These are phyloP conservation scores for Coriolopsis trogii DNA, from an alignment of 1,284 basidiomycete species.

Conservation along the genomic window DNA sequence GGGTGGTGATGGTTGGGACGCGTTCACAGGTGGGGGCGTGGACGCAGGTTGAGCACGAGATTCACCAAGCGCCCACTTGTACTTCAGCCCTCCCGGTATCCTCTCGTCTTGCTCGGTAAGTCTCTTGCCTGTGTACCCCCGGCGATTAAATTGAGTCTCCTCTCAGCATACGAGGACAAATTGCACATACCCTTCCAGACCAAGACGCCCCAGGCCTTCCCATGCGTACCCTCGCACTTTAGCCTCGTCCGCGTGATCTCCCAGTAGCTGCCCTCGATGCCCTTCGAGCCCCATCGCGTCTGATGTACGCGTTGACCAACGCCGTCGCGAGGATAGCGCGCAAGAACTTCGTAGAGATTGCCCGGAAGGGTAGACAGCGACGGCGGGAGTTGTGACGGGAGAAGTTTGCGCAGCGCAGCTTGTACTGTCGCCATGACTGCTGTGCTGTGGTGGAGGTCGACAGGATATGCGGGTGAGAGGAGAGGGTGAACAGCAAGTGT, in stretches of 20 bases:
- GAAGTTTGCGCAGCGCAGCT: conserved; percentile 52
- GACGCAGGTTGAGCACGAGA: conserved; percentile 35
- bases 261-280: conserved; percentile 72
- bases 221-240: conserved; percentile 71
- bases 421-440: conserved; percentile 32
- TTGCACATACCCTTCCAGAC: conserved; percentile 71
- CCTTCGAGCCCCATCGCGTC: conserved; percentile 70
- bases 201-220: conserved; percentile 77
- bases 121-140: conserved; percentile 44
- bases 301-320: conserved; percentile 71
- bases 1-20: conserved; percentile 8
- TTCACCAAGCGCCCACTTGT: conserved; percentile 56
- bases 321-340: conserved; percentile 67
- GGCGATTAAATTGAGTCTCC: conserved; percentile 40
- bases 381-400: conserved; percentile 56
- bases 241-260: conserved; percentile 67
- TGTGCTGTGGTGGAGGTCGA: neutral
- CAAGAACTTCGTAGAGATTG: conserved; percentile 71
- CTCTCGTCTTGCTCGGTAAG: conserved; percentile 50
- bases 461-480: too few species aligned
- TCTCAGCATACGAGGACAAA: conserved; percentile 41
- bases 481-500: too few species aligned
- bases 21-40: too few species aligned
- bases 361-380: conserved; percentile 56
- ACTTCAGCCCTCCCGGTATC: conserved; percentile 64